phyloP scores from a whole-genome alignment of 2,329 filamentous ascomycete species.

The Dothideomycetes sp. region DNA sequence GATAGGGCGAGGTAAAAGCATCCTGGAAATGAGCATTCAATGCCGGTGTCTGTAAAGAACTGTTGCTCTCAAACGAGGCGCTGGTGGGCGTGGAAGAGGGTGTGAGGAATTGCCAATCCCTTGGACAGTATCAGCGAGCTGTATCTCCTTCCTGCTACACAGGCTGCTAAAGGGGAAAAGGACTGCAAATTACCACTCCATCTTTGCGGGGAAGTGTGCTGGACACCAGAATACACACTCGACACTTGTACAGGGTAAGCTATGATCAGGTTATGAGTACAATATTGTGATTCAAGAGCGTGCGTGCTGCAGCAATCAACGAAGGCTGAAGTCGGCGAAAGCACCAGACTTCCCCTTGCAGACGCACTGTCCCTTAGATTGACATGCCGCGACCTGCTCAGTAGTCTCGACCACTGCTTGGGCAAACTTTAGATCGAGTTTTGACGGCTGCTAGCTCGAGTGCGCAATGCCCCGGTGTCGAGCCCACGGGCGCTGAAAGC shows the following conservation, averaged over 20 bases:
- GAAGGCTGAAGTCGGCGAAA: background rate
- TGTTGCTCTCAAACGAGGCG: constrained; percentile 23
- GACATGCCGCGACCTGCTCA: background rate
- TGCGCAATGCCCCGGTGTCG: background rate
- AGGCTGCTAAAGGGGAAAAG: too few relatives aligned
- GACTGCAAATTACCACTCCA: constrained; percentile 4
- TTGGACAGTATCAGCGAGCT: background rate
- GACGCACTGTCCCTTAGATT: background rate
- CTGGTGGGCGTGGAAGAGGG: constrained; percentile 38
- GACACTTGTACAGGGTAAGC: background rate
- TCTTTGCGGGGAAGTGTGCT: background rate
- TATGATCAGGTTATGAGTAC: background rate
- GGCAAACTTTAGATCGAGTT: background rate
- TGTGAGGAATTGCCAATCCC: constrained; percentile 27
- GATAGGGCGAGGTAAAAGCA: constrained; percentile 34
- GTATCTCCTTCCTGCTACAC: too few relatives aligned
- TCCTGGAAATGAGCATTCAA: constrained; percentile 31
- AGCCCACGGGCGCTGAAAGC: background rate
- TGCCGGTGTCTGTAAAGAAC: constrained; percentile 34
- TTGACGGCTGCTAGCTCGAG: background rate
- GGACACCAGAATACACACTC: background rate
- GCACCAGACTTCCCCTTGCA: background rate
- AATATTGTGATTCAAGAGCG: background rate
- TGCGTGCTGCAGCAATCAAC: background rate
- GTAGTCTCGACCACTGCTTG: background rate